Base-by-base conservation (phyloP, 345 rosid species). In the Stellera chamaejasme region DNA sequence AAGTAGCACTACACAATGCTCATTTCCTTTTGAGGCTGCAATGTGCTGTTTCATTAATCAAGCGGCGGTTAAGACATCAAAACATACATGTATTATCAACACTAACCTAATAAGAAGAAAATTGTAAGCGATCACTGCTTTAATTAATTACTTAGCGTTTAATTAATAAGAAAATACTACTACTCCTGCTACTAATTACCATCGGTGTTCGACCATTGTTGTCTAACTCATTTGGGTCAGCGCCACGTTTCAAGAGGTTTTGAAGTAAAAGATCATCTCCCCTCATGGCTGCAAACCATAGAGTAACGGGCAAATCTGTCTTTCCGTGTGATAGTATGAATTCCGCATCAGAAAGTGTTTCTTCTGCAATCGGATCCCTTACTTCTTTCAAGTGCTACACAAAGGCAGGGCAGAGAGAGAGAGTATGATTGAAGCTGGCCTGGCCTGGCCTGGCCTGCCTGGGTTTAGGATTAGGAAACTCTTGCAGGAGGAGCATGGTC, bases 231-330 rank as follows among this genome's bases (percentile, higher is more conserved):
- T 82, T 74, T 49, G 97, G 85, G 64, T 68, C 82, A 10, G 79
- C 69, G 51, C 89, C 84, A 12, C 79, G 79, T 61, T 64, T 74
- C 49, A 89, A 83, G 72, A 89, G 56, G 67, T 80, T 87, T 32
- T 75, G 84, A 64, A 89, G 57, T 64, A 89, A 64, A 6, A 80
- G 71, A 66, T 83, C 95, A 45, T 89, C 95, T 27, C 85, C 89
- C 75, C 95, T 82, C 28, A 62, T 64, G 10, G 95, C 85, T 4
- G 97, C 95, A 58, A 84, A 82, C 63, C 81, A 81, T 12, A 83
- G 60, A 54, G 82, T 77, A 44, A 89, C 84, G 69, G 95, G 92
- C 69, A 86, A 54, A 49, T 83, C 88, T 85, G 74, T 77, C 69
- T 80, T 74, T 16, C 92, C 95, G 32, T 68, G 79, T 72, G 88